Evolutionary conservation across 257 asterid genomes (phyloP), one percentile per base, ranked within the genome.

Genomic region (Nicotiana undulata): DNA sequence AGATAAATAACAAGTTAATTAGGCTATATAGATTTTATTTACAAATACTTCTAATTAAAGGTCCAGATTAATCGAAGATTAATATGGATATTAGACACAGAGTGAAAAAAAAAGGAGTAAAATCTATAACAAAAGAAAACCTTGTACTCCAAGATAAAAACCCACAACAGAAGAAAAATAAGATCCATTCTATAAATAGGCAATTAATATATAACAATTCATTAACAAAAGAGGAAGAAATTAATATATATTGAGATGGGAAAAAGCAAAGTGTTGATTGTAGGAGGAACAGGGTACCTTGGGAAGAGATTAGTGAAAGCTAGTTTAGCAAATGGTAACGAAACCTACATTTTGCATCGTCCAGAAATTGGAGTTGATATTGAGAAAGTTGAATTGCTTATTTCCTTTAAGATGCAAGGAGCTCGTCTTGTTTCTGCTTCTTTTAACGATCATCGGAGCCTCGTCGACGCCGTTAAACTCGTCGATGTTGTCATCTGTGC

Each of bases 261-360:
- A 5, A 91, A 90, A 63, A 90, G 95, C 80, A 89, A 85, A 81
- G 86, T 94, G 81, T 93, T 94, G 15, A 88, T 94, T 0, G 93
- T 94, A 6, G 98, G 98, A 40, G 97, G 98, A 15, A 94, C 97
- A 0, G 97, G 98, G 0, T 94, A 88, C 86, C 49, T 91, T 2
- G 98, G 98, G 0, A 91, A 83, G 84, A 89, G 91, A 85, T 85
- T 92, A 0, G 97, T 94, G 18, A 87, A 74, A 88, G 97, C 97
- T 2, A 89, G 98, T 67, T 85, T 92, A 83, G 94, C 87, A 58
- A 90, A 86, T 84, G 97, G 97, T 60, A 93, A 94, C 84, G 86
- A 74, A 0, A 94, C 97, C 4, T 91, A 86, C 86, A 55, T 94
- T 58, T 94, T 94, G 44, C 89, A 84, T 79, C 87, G 97, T 4